Percentiles rank a stretch among this genome's conserved stretches.
Evolutionary conservation across 2,329 filamentous ascomycete species (phyloP).

Genomic region (Aspergillus aculeatus): DNA sequence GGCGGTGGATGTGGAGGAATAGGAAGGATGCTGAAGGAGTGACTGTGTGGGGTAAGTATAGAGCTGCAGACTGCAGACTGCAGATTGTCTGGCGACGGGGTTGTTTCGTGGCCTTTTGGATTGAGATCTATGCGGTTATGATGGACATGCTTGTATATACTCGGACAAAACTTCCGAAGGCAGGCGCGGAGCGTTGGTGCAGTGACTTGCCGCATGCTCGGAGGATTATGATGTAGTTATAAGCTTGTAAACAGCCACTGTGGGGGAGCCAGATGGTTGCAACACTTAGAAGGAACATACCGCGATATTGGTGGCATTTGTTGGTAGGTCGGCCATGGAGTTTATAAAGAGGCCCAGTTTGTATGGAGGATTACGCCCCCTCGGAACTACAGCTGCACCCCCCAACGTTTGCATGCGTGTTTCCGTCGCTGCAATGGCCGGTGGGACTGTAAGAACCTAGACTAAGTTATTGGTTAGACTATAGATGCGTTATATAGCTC

Average conservation of each 20-base stretch:
- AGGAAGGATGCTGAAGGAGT: not conserved
- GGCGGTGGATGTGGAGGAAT: not conserved
- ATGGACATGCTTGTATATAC: not conserved
- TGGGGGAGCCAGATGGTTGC: too few species aligned
- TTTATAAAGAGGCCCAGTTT: constrained; percentile 18
- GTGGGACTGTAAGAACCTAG: too few species aligned
- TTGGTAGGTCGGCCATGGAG: not conserved
- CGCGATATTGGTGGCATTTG: too few species aligned
- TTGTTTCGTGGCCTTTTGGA: not conserved
- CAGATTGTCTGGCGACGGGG: too few species aligned
- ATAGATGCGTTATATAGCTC: too few species aligned
- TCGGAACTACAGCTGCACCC: constrained; percentile 16
- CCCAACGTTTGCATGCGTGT: constrained; percentile 13
- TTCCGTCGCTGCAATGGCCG: not conserved
- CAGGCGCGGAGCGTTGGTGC: not conserved
- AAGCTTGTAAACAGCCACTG: not conserved
- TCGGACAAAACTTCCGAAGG: not conserved
- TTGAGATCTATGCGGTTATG: not conserved
- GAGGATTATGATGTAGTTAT: not conserved
- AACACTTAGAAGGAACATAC: too few species aligned
- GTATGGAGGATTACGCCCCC: constrained; percentile 16
- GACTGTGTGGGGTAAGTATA: not conserved
- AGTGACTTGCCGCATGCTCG: not conserved
- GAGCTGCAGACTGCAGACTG: not conserved
- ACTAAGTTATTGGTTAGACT: too few species aligned